phyloP scores from a whole-genome alignment of 2,329 filamentous ascomycete genomes.

The Trichoderma cornu-damae region DNA sequence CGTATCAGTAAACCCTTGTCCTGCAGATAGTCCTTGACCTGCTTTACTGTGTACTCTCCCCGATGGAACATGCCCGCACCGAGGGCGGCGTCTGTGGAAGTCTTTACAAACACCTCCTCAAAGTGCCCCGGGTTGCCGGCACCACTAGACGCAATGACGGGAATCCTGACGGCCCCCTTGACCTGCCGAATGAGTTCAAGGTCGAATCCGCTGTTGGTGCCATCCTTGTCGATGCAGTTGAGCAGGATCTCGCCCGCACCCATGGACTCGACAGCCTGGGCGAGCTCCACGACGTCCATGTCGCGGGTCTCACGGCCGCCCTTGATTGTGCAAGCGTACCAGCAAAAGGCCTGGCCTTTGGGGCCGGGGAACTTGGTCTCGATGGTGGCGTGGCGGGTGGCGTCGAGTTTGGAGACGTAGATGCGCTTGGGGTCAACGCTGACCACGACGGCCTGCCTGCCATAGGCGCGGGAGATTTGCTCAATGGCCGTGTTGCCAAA shows the following conservation, averaged over 20 bases:
- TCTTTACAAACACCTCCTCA: constrained; percentile 80
- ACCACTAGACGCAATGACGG: constrained; percentile 91
- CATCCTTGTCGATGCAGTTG: constrained; percentile 97
- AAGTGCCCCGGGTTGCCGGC: constrained; percentile 87
- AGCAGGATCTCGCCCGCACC: constrained; percentile 89
- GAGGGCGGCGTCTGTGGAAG: constrained; percentile 82
- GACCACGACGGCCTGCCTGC: constrained; percentile 93
- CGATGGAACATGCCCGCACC: constrained; percentile 98
- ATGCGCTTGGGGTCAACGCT: constrained; percentile 90
- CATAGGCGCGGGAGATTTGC: constrained; percentile 88
- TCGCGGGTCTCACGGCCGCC: constrained; percentile 92
- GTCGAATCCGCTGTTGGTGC: constrained; percentile 91
- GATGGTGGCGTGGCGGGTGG: constrained; percentile 67
- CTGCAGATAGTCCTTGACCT: constrained; percentile 81
- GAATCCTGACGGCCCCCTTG: constrained; percentile 80
- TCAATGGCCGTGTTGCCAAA: constrained; percentile 88
- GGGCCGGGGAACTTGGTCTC: constrained; percentile 65
- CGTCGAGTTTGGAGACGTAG: constrained; percentile 69
- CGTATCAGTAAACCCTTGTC: constrained; percentile 71
- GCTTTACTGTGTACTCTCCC: constrained; percentile 86
- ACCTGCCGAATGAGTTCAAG: constrained; percentile 85
- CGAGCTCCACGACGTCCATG: constrained; percentile 84
- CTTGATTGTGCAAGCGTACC: constrained; percentile 97
- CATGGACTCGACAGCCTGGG: constrained; percentile 89
- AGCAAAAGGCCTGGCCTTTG: constrained; percentile 75